Conservation (phyloP, 192 early-diverging fungal genomes). For the Fimicolochytrium jonesii region DNA sequence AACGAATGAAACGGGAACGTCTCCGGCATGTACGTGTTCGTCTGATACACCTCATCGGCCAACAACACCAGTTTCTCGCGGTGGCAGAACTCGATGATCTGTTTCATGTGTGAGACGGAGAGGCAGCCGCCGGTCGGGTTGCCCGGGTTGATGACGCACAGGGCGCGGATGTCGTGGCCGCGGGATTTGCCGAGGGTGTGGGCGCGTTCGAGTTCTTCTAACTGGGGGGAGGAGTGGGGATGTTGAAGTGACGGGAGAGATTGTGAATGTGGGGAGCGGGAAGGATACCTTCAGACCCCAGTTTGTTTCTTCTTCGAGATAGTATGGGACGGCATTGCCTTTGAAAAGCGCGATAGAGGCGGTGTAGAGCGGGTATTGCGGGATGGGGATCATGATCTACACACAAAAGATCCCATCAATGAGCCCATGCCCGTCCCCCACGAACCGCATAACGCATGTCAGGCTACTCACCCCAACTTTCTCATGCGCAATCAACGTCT, state of each 20-base stretch:
- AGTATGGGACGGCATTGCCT: slow-evolving; percentile 89
- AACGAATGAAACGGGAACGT: slow-evolving; percentile 91
- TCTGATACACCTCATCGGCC: slow-evolving; percentile 98
- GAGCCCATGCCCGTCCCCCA: not conserved
- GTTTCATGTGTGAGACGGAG: slow-evolving; percentile 68
- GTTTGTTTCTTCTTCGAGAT: slow-evolving; percentile 77
- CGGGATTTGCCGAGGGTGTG: slow-evolving; percentile 61
- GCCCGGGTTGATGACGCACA: slow-evolving; percentile 97
- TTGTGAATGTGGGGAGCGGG: too few relatives aligned
- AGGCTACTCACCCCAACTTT: slow-evolving; percentile 63
- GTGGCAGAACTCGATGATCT: slow-evolving; percentile 85
- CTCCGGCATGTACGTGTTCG: slow-evolving; percentile 81
- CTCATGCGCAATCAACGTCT: slow-evolving; percentile 72
- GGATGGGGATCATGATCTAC: slow-evolving; percentile 95
- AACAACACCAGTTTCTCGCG: slow-evolving; percentile 77
- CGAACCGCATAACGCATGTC: not conserved
- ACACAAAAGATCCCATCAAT: not conserved
- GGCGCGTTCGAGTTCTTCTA: too few relatives aligned
- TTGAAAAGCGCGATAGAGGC: slow-evolving; percentile 82
- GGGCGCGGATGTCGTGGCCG: slow-evolving; percentile 85
- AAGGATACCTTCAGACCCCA: slow-evolving; percentile 77
- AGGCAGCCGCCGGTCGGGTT: slow-evolving; percentile 97
- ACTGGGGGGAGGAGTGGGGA: too few relatives aligned
- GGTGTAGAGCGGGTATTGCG: slow-evolving; percentile 97
- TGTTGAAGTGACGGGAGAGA: too few relatives aligned